These are phyloP conservation scores for Saccharum spontaneum DNA, from an alignment of 176 grass and related monocot genomes.

Conservation along the genomic window DNA sequence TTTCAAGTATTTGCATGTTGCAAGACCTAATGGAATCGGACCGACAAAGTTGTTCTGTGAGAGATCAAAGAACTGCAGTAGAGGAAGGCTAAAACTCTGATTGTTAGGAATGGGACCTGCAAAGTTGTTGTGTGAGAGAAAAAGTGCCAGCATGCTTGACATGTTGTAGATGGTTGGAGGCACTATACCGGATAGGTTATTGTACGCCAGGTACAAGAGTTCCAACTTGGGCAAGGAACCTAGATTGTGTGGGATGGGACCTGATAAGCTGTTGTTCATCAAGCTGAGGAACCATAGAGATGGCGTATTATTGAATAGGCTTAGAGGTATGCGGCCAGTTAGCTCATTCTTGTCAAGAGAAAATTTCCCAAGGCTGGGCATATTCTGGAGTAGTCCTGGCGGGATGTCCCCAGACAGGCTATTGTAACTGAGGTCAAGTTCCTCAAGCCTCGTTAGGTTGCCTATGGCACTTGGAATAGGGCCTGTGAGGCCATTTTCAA, in stretches of 20 bases:
- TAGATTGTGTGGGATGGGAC: too few species aligned
- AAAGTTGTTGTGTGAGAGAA: rapidly evolving
- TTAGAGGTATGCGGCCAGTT: not conserved
- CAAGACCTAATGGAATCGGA: too few species aligned
- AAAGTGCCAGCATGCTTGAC: too few species aligned
- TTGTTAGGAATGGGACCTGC: not conserved
- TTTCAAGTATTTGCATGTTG: too few species aligned
- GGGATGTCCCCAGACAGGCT: too few species aligned
- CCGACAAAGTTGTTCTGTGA: too few species aligned
- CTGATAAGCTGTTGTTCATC: too few species aligned
- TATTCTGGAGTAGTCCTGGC: not conserved
- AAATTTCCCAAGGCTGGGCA: not conserved
- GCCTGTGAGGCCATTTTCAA: not conserved
- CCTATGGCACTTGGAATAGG: not conserved
- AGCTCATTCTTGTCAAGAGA: not conserved
- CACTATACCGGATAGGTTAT: too few species aligned
- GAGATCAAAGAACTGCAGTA: too few species aligned
- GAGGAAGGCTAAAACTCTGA: not conserved
- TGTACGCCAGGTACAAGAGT: too few species aligned
- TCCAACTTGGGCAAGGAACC: too few species aligned
- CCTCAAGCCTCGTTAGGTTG: not conserved
- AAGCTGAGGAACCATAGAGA: not conserved
- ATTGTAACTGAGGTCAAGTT: not conserved
- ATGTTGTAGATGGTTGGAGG: too few species aligned
- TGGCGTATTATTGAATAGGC: not conserved